Base-by-base conservation (phyloP, 169 alveolate genomes). In the Miamiensis avidus region DNA sequence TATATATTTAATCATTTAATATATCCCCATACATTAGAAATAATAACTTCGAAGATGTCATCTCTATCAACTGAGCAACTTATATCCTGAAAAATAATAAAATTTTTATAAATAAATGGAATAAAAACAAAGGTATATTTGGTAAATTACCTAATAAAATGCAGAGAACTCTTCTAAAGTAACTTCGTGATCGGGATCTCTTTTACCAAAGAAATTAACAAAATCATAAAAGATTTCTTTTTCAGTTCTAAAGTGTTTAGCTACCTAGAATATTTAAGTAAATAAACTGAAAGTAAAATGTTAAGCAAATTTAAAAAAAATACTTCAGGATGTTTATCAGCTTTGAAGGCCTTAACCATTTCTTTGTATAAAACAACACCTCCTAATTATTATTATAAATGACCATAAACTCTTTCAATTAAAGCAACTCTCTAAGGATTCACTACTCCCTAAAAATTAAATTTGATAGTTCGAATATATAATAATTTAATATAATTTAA, bases 251-350 rank as follows among this genome's bases (percentile, higher is more conserved):
- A 49, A 49, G 20, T 4, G 4, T 49, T 49, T 49, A 11, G 20
- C 4, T 11, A 49, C 69, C 69, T 49, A 11, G 4, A 49, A 49
- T 11, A 11, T n/a, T n/a, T n/a, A n/a, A n/a, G n/a, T n/a, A n/a
- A n/a, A 11, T 49, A 49, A 49, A 49, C 4, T 49, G 20, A 20
- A 11, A 49, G 20, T 49, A 49, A 49, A 49, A 11, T 49, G 20
- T 49, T 11, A 11, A 49, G 20, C 4, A 73, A 15, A 25, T n/a
- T 29, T 73, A 15, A 73, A 29, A 6, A 6, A 34, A 32, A 20
- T 77, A 85, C 89, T 34, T 85, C 89, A 29, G 89, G 85, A 74
- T 85, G 34, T 34, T 78, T 72, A 25, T 85, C 74, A 0, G 77
- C 89, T 16, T 85, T 78, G 25, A 78, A 78, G 6, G 76, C 74